Percentiles rank a stretch among this genome's conserved stretches.
These are phyloP conservation scores for Diaporthe humulicola DNA, from an alignment of 2,329 filamentous ascomycete species.

Conservation along the genomic window DNA sequence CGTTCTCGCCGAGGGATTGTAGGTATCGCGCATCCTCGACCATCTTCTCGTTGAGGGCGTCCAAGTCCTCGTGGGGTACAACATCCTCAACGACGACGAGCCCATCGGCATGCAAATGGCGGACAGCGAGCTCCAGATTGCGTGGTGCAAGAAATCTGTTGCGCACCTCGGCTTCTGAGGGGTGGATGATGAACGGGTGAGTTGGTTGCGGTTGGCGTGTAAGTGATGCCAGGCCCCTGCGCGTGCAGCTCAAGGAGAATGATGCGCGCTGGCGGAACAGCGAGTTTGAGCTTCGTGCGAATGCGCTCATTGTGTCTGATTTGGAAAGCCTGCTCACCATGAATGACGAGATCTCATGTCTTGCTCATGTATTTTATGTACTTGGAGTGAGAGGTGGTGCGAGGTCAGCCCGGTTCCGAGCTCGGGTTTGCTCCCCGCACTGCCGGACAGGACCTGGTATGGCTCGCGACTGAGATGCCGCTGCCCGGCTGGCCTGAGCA, in stretches of 20 bases:
- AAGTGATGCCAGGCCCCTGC: constrained; percentile 10
- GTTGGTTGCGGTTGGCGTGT: background rate
- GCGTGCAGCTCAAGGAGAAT: background rate
- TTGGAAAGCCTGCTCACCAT: background rate
- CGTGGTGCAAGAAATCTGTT: constrained; percentile 55
- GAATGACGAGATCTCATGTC: background rate
- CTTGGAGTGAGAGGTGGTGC: background rate
- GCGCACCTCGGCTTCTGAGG: constrained; percentile 57
- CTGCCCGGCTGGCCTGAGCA: too few species aligned
- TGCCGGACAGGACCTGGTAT: too few species aligned
- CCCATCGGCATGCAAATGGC: constrained; percentile 65
- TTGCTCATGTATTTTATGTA: background rate
- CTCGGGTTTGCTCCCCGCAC: constrained; percentile 42
- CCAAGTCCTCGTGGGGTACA: constrained; percentile 63
- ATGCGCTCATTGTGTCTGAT: background rate
- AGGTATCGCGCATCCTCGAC: constrained; percentile 67
- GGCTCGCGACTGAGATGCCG: too few species aligned
- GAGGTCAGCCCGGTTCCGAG: constrained; percentile 45
- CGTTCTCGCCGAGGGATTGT: constrained; percentile 63
- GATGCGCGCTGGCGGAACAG: background rate
- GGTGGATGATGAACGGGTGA: constrained; percentile 46
- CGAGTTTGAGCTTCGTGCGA: background rate
- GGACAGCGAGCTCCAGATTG: constrained; percentile 69
- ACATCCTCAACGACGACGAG: constrained; percentile 69
- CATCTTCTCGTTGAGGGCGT: constrained; percentile 71